A percentile compares a stretch with the other conserved stretches of the same genome.
These are phyloP conservation scores for Solanum lignicaule DNA, from an alignment of 257 asterid genomes.

Conservation along the genomic window DNA sequence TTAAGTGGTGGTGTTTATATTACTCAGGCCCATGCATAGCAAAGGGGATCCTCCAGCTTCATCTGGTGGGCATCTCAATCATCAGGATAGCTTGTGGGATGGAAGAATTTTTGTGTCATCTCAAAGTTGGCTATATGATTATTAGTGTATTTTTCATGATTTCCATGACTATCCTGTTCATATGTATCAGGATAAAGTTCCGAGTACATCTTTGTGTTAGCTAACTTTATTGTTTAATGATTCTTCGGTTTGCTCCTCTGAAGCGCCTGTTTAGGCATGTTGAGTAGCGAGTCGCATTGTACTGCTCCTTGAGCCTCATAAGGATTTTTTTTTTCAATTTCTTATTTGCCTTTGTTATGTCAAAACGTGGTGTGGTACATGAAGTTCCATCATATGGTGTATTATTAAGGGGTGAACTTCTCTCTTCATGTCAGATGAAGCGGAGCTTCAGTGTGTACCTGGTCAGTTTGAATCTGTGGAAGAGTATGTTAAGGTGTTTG, in stretches of 20 bases:
- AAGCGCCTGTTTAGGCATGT: not conserved
- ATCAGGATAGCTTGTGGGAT: slow-evolving; percentile 22
- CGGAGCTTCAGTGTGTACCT: slow-evolving; percentile 91
- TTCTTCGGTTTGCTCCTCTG: not conserved
- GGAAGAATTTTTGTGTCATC: slow-evolving; percentile 22
- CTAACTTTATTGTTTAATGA: not conserved
- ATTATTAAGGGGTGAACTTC: slow-evolving; percentile 1
- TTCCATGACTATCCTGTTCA: not conserved
- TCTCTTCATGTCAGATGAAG: slow-evolving; percentile 58
- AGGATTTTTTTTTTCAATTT: not conserved
- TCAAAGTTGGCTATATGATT: slow-evolving; percentile 4
- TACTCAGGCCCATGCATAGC: slow-evolving; percentile 34
- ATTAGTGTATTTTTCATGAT: not conserved
- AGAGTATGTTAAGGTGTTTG: slow-evolving; percentile 86
- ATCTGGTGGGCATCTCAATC: slow-evolving; percentile 29
- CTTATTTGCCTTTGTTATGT: not conserved
- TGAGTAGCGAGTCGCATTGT: not conserved
- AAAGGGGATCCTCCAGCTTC: slow-evolving; percentile 40
- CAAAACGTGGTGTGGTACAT: not conserved
- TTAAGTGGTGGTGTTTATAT: slow-evolving; percentile 26
- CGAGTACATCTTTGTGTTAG: not conserved
- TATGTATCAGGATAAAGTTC: not conserved
- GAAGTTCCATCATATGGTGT: not conserved
- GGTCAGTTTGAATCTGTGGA: slow-evolving; percentile 88
- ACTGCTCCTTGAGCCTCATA: not conserved